These are phyloP conservation scores for Acacia concinna DNA, from an alignment of 331 rosid species.

Conservation along the genomic window DNA sequence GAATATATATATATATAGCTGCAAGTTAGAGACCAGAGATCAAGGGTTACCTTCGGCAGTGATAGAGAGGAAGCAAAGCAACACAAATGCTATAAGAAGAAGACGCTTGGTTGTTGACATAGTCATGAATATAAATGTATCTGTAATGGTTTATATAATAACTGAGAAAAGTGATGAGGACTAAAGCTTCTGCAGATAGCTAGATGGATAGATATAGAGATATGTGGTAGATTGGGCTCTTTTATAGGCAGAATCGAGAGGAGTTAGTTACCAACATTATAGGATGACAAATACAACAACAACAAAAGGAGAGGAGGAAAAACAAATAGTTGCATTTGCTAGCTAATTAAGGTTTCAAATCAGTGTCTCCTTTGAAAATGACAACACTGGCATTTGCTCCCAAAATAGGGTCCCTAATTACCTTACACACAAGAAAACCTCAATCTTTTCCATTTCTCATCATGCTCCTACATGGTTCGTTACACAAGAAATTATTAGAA, in stretches of 20 bases:
- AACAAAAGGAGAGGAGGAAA: background rate
- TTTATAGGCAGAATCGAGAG: conserved; percentile 36
- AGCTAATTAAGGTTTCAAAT: conserved; percentile 38
- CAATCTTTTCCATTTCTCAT: conserved; percentile 28
- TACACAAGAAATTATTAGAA: background rate
- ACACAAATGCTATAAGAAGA: conserved; percentile 44
- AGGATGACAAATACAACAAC: background rate
- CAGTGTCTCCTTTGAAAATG: conserved; percentile 54
- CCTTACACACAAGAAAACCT: conserved; percentile 20
- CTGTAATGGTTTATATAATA: background rate
- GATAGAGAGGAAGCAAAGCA: conserved; percentile 48
- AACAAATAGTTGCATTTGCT: conserved; percentile 24
- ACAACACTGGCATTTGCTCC: conserved; percentile 40
- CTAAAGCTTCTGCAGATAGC: conserved; percentile 17
- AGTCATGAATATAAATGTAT: conserved; percentile 24
- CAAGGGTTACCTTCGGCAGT: conserved; percentile 46
- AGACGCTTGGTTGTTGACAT: conserved; percentile 43
- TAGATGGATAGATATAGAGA: background rate
- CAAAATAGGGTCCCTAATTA: conserved; percentile 40
- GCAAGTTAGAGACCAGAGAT: background rate
- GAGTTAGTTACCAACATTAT: conserved; percentile 1
- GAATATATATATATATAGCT: background rate
- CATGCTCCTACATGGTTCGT: conserved; percentile 13
- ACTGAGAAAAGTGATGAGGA: background rate
- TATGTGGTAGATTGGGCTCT: conserved; percentile 18